A percentile compares a stretch with the other conserved stretches of the same genome.
Conservation (phyloP, 2,329 filamentous ascomycete species). For the Fusarium verticillioides region DNA sequence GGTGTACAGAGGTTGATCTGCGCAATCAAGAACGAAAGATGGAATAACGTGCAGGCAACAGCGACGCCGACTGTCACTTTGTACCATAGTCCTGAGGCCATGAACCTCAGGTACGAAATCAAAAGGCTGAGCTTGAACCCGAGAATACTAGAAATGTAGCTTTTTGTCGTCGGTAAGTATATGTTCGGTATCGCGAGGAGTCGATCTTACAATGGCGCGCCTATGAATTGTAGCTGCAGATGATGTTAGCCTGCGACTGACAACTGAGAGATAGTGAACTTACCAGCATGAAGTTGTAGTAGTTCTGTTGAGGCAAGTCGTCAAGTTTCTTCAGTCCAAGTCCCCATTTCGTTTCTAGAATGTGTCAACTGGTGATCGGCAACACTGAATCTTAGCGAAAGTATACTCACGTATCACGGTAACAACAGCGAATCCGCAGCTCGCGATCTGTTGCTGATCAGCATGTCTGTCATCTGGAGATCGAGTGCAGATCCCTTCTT, state of each 20-base stretch:
- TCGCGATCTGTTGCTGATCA: conserved; percentile 38
- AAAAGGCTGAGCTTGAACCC: conserved; percentile 60
- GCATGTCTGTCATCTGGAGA: background rate
- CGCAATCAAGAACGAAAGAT: conserved; percentile 52
- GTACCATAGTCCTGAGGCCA: conserved; percentile 51
- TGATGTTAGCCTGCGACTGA: background rate
- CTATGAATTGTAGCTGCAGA: conserved; percentile 52
- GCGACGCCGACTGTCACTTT: conserved; percentile 50
- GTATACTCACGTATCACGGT: conserved; percentile 50
- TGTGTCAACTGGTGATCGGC: background rate
- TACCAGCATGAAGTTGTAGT: conserved; percentile 48
- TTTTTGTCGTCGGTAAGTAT: conserved; percentile 19
- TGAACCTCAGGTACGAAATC: conserved; percentile 58
- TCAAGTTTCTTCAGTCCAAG: conserved; percentile 50
- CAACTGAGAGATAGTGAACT: rapidly evolving
- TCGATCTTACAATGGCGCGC: conserved; percentile 54
- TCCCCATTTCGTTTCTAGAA: conserved; percentile 57
- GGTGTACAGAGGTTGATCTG: conserved; percentile 53
- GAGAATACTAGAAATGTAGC: conserved; percentile 56
- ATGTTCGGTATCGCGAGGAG: background rate
- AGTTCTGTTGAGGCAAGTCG: conserved; percentile 53
- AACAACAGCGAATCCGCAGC: conserved; percentile 51
- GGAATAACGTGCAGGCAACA: conserved; percentile 50
- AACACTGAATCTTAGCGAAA: background rate
- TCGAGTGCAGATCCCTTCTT: background rate